Evolutionary conservation across 2,329 filamentous ascomycete genomes (phyloP).

Genomic region (Gnomoniopsis smithogilvyi): DNA sequence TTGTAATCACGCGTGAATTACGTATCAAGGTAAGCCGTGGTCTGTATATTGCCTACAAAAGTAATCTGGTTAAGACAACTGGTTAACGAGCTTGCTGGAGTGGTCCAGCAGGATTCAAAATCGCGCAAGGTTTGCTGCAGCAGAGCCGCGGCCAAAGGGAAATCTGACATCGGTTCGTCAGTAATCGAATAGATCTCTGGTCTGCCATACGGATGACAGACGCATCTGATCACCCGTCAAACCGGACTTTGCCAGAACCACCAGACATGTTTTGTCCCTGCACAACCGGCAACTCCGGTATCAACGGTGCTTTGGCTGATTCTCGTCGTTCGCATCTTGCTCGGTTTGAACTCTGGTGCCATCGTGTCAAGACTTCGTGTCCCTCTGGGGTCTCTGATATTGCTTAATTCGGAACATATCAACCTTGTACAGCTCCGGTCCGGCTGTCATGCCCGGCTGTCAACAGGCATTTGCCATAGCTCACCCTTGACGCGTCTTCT

Average conservation of each 20-base stretch:
- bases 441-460: neutral
- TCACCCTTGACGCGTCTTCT: neutral
- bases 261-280: neutral
- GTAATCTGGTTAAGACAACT: too few species aligned
- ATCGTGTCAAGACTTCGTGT: neutral
- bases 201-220: neutral
- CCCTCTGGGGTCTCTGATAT: neutral
- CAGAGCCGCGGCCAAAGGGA: neutral
- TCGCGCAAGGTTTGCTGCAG: neutral
- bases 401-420: neutral
- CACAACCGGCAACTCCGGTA: neutral
- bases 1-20: too few species aligned
- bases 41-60: too few species aligned
- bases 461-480: neutral
- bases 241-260: neutral
- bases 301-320: neutral
- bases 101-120: too few species aligned
- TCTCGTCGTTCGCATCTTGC: neutral
- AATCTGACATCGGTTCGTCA: neutral
- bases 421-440: neutral
- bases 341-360: constrained; percentile 6
- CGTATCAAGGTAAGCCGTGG: too few species aligned
- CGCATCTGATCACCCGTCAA: neutral
- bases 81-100: too few species aligned
- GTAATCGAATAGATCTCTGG: neutral